Evolutionary conservation across 2,329 filamentous ascomycete genomes (phyloP), one percentile per base, ranked within the genome.

Genomic region (Tolypocladium cylindrosporum): DNA sequence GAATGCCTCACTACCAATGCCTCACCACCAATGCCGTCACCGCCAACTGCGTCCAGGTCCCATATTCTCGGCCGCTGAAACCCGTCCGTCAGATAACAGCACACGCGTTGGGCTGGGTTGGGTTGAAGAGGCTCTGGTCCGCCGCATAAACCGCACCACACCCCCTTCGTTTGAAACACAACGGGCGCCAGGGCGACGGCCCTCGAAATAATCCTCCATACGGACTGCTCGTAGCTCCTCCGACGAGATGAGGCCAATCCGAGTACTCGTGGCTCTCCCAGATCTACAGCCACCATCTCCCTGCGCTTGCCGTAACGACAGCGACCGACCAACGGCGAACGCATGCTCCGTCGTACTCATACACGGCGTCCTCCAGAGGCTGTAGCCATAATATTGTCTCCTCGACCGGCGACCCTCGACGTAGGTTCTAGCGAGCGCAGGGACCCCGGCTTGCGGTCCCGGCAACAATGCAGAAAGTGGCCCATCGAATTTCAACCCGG

Each of bases 391-490:
- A 50, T 50, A 34, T 50, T 50, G 45, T 50, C 45, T n/a, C 27
- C 45, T 34, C 21, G 19, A 24, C 52, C 52, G 21, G 52, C 21
- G 37, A n/a, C 37, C 52, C 37, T 42, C 42, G 37, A 54, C 11
- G 19, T 50, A 19, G 16, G 21, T 41, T 24, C 54, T 42, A 60
- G 55, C 31, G 50, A 19, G 54, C 11, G 54, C 54, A 51, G 58
- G 45, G 43, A 41, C 58, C 56, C 56, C 41, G 54, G 54, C 41
- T 40, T 27, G 43, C 24, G 21, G 55, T 50, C 55, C 54, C 56
- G 56, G 56, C 60, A 58, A 42, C 58, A 27, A 31, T 55, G 56
- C 58, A 61, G 55, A 50, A 54, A 57, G 57, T 57, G 55, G 55
- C 24, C 58, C 55, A 51, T 51, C 36, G 56, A 48, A 60, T 55